Evolutionary conservation across 1,139 yeast genomes (phyloP), one percentile per base, ranked within the genome.

Genomic region (Magnusiomyces suaveolens): DNA sequence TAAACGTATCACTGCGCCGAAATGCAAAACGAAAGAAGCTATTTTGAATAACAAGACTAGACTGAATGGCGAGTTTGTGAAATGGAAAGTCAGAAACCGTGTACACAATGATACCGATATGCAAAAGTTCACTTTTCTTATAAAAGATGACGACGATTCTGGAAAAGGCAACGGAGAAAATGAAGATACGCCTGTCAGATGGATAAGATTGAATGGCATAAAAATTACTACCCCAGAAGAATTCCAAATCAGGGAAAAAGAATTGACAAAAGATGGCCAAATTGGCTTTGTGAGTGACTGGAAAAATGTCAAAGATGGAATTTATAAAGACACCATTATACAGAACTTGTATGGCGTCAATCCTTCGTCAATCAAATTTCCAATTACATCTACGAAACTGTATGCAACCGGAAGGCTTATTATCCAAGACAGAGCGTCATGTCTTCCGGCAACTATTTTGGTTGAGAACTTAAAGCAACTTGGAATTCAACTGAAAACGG

Each of bases 401-500:
- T 92, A 92, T 68, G 73, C 78, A 55, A 71, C 75, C 12, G 98
- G 98, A 0, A 77, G 82, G 53, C 73, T 92, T 23, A 89, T 94
- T 56, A 87, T 92, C 57, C 99, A 92, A 69, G 98, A 92, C 66
- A 75, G 98, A 51, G 97, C 97, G 0, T 89, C 97, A 2, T 92
- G 98, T 68, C 88, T 92, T 65, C 99, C 99, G 0, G 96, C 95
- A 0, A 83, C 82, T 57, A 89, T 94, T 26, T 71, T 92, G 53
- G 75, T 79, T 59, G 84, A 89, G 0, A 59, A 65, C 0, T 74
- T 78, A 16, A 77, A 77, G 2, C 80, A 76, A 56, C 39, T 71
- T 75, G 51, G 80, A 16, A 18, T 41, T 4, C 41, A 36, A 1
- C 33, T 49, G 2, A 21, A 18, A 16, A 12, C 48, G 43, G n/a